phyloP scores from a whole-genome alignment of 139 green algal genomes.

The Diplosphaera chodatii region DNA sequence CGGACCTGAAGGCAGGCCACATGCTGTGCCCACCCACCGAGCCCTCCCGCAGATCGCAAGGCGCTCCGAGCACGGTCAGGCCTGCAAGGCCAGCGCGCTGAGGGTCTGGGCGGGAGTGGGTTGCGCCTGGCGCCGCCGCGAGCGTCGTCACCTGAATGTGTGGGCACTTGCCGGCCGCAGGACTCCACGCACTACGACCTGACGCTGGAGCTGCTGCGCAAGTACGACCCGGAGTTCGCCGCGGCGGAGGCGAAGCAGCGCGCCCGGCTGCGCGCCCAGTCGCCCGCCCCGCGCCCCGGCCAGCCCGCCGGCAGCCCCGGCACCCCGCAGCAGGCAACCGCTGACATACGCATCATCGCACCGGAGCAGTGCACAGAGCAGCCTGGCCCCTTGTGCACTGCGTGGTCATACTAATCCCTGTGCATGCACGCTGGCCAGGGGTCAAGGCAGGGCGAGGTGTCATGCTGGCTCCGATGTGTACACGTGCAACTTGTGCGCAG shows the following conservation, averaged over 20 bases:
- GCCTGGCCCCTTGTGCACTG: too few species aligned
- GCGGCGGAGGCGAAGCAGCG: slow-evolving; percentile 7
- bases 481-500: too few species aligned
- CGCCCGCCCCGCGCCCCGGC: background rate
- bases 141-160: too few species aligned
- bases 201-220: slow-evolving; percentile 53
- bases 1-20: slow-evolving; percentile 48
- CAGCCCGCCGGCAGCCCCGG: background rate
- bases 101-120: too few species aligned
- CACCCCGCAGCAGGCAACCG: background rate
- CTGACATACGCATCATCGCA: too few species aligned
- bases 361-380: too few species aligned
- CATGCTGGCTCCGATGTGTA: slow-evolving; percentile 14
- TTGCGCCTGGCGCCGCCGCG: too few species aligned
- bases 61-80: too few species aligned
- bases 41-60: too few species aligned
- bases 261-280: too few species aligned
- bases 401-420: slow-evolving; percentile 1
- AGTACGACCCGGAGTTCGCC: slow-evolving; percentile 54
- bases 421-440: background rate
- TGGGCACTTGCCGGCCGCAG: slow-evolving; percentile 32
- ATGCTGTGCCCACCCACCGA: background rate
- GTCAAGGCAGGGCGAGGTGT: background rate
- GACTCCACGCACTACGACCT: slow-evolving; percentile 54
- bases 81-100: background rate